A percentile compares a stretch with the other conserved stretches of the same genome.
Evolutionary conservation across 257 asterid genomes (phyloP).

Genomic region (Ehretia macrophylla): DNA sequence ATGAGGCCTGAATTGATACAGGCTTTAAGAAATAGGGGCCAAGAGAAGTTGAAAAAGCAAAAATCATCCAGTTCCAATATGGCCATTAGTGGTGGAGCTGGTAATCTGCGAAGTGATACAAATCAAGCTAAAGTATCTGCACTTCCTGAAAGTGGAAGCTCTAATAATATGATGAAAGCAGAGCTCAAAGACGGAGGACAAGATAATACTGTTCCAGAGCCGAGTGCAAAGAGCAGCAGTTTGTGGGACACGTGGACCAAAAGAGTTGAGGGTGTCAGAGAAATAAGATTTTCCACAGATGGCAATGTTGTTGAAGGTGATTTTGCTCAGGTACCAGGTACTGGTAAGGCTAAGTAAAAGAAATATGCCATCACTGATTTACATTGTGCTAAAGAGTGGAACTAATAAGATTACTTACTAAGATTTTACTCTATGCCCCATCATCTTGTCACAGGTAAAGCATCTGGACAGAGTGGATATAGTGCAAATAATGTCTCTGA

Average conservation of each 20-base stretch:
- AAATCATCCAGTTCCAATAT: slow-evolving; percentile 30
- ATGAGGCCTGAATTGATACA: slow-evolving; percentile 59
- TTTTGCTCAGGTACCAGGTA: slow-evolving; percentile 25
- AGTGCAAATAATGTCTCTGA: slow-evolving; percentile 53
- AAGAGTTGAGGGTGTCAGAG: slow-evolving; percentile 81
- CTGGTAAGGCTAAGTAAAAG: slow-evolving; percentile 38
- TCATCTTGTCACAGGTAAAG: slow-evolving; percentile 34
- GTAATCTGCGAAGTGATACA: slow-evolving; percentile 23
- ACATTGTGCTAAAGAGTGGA: not conserved
- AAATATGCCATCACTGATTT: not conserved
- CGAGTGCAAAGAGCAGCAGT: slow-evolving; percentile 28
- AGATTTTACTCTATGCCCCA: not conserved
- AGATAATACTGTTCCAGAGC: slow-evolving; percentile 19
- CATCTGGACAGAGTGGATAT: slow-evolving; percentile 36
- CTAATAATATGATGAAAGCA: slow-evolving; percentile 25
- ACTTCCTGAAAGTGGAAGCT: slow-evolving; percentile 24
- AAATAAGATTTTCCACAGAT: slow-evolving; percentile 69
- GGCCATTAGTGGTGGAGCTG: slow-evolving; percentile 31
- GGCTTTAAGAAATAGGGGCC: slow-evolving; percentile 54
- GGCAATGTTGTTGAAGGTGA: slow-evolving; percentile 48
- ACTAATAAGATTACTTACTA: not conserved
- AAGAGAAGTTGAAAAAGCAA: slow-evolving; percentile 54
- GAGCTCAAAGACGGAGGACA: slow-evolving; percentile 21
- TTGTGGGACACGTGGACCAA: slow-evolving; percentile 81
- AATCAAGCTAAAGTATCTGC: slow-evolving; percentile 12